phyloP scores from a whole-genome alignment of 2,329 filamentous ascomycete species.

The Cordyceps fumosorosea region DNA sequence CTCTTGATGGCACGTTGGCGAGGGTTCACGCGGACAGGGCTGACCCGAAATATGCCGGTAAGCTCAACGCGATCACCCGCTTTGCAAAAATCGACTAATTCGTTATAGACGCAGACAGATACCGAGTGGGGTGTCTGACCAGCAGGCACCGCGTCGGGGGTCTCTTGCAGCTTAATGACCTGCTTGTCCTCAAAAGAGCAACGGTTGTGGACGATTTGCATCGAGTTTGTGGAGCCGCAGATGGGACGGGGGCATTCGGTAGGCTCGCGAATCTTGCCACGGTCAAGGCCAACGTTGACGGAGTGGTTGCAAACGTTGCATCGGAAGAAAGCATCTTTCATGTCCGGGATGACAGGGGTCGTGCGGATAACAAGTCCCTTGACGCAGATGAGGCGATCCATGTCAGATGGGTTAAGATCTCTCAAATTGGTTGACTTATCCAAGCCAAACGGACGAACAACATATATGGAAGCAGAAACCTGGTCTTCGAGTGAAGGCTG shows the following conservation, averaged over 20 bases:
- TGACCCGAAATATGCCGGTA: conserved; percentile 94
- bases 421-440: conserved; percentile 85
- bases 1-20: conserved; percentile 88
- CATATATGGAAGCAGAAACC: conserved; percentile 72
- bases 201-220: conserved; percentile 97
- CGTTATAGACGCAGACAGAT: conserved; percentile 92
- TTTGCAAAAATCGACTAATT: conserved; percentile 95
- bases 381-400: conserved; percentile 91
- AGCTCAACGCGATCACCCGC: conserved; percentile 93
- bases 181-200: conserved; percentile 96
- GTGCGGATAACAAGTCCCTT: conserved; percentile 95
- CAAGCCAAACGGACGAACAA: conserved; percentile 82
- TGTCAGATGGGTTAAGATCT: conserved; percentile 89
- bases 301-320: conserved; percentile 91
- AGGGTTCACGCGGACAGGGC: conserved; percentile 88
- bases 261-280: conserved; percentile 92
- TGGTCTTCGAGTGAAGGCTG: conserved; percentile 66
- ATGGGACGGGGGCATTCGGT: conserved; percentile 78
- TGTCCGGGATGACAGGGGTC: conserved; percentile 94
- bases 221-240: conserved; percentile 84
- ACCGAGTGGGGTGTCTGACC: conserved; percentile 97
- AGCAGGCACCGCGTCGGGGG: conserved; percentile 86
- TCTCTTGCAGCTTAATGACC: conserved; percentile 97
- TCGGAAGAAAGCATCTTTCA: conserved; percentile 98
- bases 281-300: conserved; percentile 83